These are phyloP conservation scores for Phoenix roebelenii DNA, from an alignment of 176 grass and related monocot species.

Conservation along the genomic window DNA sequence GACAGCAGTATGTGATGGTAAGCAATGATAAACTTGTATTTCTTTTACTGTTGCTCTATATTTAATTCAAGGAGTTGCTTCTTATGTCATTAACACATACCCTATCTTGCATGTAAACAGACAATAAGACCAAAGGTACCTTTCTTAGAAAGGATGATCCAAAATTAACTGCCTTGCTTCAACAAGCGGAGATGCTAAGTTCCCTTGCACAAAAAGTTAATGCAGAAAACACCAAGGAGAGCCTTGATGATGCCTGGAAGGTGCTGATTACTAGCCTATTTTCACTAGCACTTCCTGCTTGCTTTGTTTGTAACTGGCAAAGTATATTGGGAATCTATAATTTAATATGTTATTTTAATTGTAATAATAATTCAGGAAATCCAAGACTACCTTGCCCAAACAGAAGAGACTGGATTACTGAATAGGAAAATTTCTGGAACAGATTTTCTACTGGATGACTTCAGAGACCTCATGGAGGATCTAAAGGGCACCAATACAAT, in stretches of 20 bases:
- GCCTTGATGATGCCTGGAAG: constrained; percentile 93
- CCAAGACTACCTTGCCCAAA: constrained; percentile 68
- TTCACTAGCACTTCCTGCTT: too few species aligned
- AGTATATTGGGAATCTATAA: constrained; percentile 1
- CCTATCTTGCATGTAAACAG: constrained; percentile 18
- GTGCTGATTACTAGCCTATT: constrained; percentile 22
- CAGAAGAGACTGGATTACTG: constrained; percentile 43
- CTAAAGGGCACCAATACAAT: constrained; percentile 48
- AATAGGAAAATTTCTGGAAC: constrained; percentile 48
- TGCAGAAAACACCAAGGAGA: constrained; percentile 52
- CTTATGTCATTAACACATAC: not conserved
- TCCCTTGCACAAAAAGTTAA: constrained; percentile 85
- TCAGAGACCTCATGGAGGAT: constrained; percentile 83
- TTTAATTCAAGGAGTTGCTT: not conserved
- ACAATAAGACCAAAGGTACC: constrained; percentile 30
- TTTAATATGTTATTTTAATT: constrained; percentile 12
- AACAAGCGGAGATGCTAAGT: constrained; percentile 73
- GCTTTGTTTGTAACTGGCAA: too few species aligned
- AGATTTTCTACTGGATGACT: constrained; percentile 56
- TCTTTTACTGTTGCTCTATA: constrained; percentile 6
- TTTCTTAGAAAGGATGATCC: constrained; percentile 74
- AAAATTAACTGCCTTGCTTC: constrained; percentile 76
- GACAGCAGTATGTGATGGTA: constrained; percentile 14
- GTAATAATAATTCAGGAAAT: constrained; percentile 44
- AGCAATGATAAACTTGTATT: constrained; percentile 13